These are phyloP conservation scores for Pugionium dolabratum DNA, from an alignment of 345 rosid species.

Conservation along the genomic window DNA sequence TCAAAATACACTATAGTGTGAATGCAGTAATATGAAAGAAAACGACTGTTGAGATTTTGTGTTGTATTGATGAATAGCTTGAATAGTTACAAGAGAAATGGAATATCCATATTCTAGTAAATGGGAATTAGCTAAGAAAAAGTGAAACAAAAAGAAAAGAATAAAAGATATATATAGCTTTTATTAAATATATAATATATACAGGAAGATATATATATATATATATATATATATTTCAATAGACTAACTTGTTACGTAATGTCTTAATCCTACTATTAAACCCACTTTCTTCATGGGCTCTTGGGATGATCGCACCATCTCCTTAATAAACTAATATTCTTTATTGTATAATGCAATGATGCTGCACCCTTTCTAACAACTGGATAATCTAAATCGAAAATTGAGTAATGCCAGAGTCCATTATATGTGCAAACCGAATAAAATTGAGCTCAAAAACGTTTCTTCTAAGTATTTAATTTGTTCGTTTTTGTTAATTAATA, in stretches of 20 bases:
- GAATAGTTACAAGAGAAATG: no score
- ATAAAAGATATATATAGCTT: no score
- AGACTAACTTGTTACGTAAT: constrained; percentile 29
- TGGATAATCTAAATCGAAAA: constrained; percentile 2
- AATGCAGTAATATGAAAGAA: no score
- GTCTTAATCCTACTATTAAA: constrained; percentile 38
- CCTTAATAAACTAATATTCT: constrained; percentile 26
- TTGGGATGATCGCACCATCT: constrained; percentile 43
- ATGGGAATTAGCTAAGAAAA: no score
- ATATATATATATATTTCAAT: neutral
- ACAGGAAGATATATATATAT: neutral
- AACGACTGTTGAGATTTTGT: no score
- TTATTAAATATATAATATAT: neutral
- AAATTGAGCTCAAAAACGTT: neutral
- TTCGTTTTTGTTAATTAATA: neutral
- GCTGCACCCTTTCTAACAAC: neutral
- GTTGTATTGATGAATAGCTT: no score
- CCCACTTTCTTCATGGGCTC: constrained; percentile 45
- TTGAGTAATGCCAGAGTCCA: neutral
- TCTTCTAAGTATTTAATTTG: constrained; percentile 1
- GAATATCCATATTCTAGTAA: no score
- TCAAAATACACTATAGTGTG: no score
- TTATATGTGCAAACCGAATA: neutral
- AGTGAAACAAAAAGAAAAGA: no score
- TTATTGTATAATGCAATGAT: constrained; percentile 17